A percentile compares a stretch with the other conserved stretches of the same genome.
phyloP scores from a whole-genome alignment of 495 filamentous ascomycete species.

The Neurospora pannonica region DNA sequence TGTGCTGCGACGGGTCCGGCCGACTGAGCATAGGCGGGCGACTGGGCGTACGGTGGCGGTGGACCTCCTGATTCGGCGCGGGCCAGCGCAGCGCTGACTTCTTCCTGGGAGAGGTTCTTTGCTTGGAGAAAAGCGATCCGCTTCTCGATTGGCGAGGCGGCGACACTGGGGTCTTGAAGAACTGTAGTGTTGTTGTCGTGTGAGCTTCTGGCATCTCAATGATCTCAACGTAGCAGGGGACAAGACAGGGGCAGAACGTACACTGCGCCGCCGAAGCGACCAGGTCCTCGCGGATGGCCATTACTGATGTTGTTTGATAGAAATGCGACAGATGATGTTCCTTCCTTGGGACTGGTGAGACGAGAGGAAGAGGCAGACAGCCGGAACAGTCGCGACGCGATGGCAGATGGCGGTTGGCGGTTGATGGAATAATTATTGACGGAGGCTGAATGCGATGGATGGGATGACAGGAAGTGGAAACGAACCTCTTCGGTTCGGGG shows the following conservation, averaged over 20 bases:
- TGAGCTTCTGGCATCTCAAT: neutral
- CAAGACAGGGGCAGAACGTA: slow-evolving; percentile 33
- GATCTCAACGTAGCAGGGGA: slow-evolving; percentile 9
- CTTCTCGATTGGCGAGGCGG: slow-evolving; percentile 86
- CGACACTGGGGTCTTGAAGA: slow-evolving; percentile 84
- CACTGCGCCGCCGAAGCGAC: slow-evolving; percentile 59
- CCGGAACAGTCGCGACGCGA: neutral
- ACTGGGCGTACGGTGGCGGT: slow-evolving; percentile 36
- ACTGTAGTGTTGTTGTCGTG: slow-evolving; percentile 44
- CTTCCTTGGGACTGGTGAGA: neutral
- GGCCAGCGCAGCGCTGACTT: slow-evolving; percentile 76
- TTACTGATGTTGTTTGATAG: slow-evolving; percentile 23
- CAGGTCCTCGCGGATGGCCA: slow-evolving; percentile 78
- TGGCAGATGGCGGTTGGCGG: neutral
- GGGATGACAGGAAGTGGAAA: neutral
- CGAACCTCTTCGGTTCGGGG: neutral
- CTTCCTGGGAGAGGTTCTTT: slow-evolving; percentile 94
- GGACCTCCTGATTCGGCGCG: slow-evolving; percentile 52
- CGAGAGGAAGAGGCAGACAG: neutral
- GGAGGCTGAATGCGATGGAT: neutral
- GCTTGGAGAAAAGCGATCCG: slow-evolving; percentile 87
- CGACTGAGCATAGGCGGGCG: slow-evolving; percentile 16
- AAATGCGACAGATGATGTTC: neutral
- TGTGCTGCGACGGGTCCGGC: slow-evolving; percentile 33
- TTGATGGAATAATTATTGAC: neutral